A percentile compares a stretch with the other conserved stretches of the same genome.
These are phyloP conservation scores for Rhododendron simsii DNA, from an alignment of 148 eudicot genomes.

Conservation along the genomic window DNA sequence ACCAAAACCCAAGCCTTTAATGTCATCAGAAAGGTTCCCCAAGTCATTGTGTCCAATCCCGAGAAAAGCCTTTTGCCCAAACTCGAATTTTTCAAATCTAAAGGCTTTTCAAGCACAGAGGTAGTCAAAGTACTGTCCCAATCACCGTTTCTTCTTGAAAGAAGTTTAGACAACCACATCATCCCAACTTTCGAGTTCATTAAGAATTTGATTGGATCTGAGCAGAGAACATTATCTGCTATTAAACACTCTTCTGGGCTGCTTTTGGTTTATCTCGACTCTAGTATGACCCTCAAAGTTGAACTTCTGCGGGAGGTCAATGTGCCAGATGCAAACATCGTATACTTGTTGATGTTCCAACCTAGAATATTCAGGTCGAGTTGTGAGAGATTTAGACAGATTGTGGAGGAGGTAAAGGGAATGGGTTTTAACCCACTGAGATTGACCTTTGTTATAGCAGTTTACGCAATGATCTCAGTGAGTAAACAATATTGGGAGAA, in stretches of 20 bases:
- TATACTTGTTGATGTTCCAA: background rate
- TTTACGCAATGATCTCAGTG: background rate
- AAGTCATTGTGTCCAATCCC: background rate
- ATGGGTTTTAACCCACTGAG: constrained; percentile 15
- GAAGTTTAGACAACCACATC: background rate
- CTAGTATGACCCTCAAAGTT: background rate
- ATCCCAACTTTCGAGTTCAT: constrained; percentile 3
- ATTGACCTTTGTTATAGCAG: background rate
- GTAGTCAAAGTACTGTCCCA: background rate
- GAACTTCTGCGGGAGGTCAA: constrained; percentile 3
- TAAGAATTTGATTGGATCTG: background rate
- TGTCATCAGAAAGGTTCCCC: background rate
- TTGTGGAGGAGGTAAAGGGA: constrained; percentile 2
- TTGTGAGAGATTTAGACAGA: background rate
- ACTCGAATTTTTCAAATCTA: background rate
- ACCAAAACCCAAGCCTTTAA: constrained; percentile 2
- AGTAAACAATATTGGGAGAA: constrained; percentile 2
- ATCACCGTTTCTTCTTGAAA: background rate
- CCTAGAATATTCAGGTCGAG: background rate
- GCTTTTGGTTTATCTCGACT: background rate
- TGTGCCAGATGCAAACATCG: background rate
- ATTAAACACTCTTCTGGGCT: background rate
- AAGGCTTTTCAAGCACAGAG: constrained; percentile 4
- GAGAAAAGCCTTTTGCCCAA: constrained; percentile 18
- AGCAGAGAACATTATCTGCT: background rate